Evolutionary conservation across 2,329 filamentous ascomycete genomes (phyloP), one percentile per base, ranked within the genome.

Genomic region (Alternaria postmessia): DNA sequence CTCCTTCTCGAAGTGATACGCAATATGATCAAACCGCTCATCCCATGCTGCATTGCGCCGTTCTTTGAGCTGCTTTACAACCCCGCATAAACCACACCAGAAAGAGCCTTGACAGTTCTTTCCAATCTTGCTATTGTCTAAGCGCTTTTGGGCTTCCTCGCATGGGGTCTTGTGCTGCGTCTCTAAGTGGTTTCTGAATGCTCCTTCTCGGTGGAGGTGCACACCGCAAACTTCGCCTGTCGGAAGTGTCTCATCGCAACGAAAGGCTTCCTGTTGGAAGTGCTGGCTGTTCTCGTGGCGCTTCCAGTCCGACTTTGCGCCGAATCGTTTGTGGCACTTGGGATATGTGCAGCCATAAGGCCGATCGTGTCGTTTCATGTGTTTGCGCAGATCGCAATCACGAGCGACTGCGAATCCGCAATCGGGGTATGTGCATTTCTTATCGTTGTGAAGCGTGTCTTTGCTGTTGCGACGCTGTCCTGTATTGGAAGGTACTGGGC

Each of bases 301-400:
- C 75, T 96, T 96, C 94, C 88, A 97, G 77, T 97, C 94, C 60
- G 93, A 94, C 74, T 97, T 96, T 77, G 91, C 94, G n/a, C 94
- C 94, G 67, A 97, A 97, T 0, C 75, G 82, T 72, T 92, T 93
- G 49, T 79, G 77, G 71, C 94, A 97, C 30, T 81, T 78, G 8
- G 82, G 78, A 64, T 89, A 91, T 0, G 93, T 96, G 77, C 94
- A 97, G 12, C 88, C 89, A 64, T 94, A 97, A 0, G 93, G 94
- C 65, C 88, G 89, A 7, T 87, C 84, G 75, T 97, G 94, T 1
- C 93, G 88, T 74, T 93, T 94, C 76, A 87, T 82, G 75, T 97
- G 94, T 76, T 97, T 97, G 66, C 75, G 79, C 60, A 82, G 64
- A 53, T 82, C 81, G 64, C 80, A 83, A 24, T 75, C 68, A 18